phyloP scores from a whole-genome alignment of 2,329 filamentous ascomycete species.

The Colletotrichum falcatum region DNA sequence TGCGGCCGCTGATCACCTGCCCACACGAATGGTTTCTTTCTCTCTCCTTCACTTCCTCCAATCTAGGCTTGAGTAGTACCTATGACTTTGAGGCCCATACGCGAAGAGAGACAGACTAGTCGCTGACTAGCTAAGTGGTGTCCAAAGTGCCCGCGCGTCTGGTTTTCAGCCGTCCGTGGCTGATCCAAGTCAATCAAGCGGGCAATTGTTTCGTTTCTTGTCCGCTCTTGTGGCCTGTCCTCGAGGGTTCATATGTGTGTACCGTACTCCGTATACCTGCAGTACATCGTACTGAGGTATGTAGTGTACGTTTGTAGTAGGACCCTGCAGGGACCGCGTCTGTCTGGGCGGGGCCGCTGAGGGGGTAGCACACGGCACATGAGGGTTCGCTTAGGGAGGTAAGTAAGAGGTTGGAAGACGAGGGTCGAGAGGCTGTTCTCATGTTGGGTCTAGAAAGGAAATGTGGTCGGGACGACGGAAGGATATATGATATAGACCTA shows the following conservation, averaged over 20 bases:
- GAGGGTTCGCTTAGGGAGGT: not conserved
- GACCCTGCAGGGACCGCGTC: slow-evolving; percentile 23
- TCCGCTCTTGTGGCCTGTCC: not conserved
- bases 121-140: not conserved
- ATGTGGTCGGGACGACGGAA: not conserved
- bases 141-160: slow-evolving; percentile 26
- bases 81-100: slow-evolving; percentile 22
- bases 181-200: slow-evolving; percentile 29
- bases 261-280: no score
- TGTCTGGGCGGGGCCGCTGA: slow-evolving; percentile 25
- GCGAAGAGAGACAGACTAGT: slow-evolving; percentile 5
- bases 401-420: not conserved
- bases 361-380: slow-evolving; percentile 15
- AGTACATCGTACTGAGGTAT: not conserved
- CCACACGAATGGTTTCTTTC: slow-evolving; percentile 7
- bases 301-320: not conserved
- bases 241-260: slow-evolving; percentile 6
- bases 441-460: not conserved
- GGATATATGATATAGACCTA: no score
- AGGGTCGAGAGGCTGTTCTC: not conserved
- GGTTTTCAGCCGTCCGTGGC: slow-evolving; percentile 28
- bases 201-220: slow-evolving; percentile 35
- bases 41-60: not conserved
- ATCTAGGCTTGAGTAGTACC: not conserved
- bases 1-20: slow-evolving; percentile 1